Percentiles rank a stretch among this genome's conserved stretches.
These are phyloP conservation scores for Harrya chromipes DNA, from an alignment of 768 basidiomycete genomes.

Conservation along the genomic window DNA sequence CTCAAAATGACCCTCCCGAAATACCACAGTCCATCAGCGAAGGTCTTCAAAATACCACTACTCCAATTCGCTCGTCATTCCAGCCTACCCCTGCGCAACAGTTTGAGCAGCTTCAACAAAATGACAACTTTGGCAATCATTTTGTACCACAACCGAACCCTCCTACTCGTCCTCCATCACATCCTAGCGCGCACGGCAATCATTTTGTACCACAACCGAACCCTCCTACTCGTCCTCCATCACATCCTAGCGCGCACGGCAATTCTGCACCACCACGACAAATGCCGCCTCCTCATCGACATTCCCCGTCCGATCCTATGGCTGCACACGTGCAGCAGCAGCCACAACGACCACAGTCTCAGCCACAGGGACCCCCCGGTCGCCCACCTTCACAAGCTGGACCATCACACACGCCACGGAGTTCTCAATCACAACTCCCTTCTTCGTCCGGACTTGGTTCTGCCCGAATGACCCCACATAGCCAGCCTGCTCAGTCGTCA, in stretches of 20 bases:
- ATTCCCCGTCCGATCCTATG: conserved; percentile 48
- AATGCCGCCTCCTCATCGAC: conserved; percentile 38
- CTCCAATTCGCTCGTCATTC: conserved; percentile 39
- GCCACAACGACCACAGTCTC: conserved; percentile 57
- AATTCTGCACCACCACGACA: conserved; percentile 33
- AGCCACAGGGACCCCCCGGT: conserved; percentile 49
- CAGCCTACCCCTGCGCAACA: conserved; percentile 63
- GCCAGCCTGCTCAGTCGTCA: conserved; percentile 32
- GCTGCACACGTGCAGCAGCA: conserved; percentile 35
- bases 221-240: conserved; percentile 44
- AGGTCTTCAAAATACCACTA: conserved; percentile 38
- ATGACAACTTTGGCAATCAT: conserved; percentile 31
- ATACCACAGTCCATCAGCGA: conserved; percentile 42
- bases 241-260: conserved; percentile 36
- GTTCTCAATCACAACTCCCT: conserved; percentile 36
- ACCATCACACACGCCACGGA: conserved; percentile 47
- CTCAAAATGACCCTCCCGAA: conserved; percentile 48
- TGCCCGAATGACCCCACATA: conserved; percentile 35
- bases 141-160: conserved; percentile 39
- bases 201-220: conserved; percentile 30
- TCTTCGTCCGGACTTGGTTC: conserved; percentile 25
- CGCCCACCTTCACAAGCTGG: conserved; percentile 51
- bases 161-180: conserved; percentile 44
- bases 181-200: conserved; percentile 34
- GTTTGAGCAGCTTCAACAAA: conserved; percentile 52